Evolutionary conservation across 2,329 filamentous ascomycete species (phyloP).

Genomic region (Onygenales sp.): DNA sequence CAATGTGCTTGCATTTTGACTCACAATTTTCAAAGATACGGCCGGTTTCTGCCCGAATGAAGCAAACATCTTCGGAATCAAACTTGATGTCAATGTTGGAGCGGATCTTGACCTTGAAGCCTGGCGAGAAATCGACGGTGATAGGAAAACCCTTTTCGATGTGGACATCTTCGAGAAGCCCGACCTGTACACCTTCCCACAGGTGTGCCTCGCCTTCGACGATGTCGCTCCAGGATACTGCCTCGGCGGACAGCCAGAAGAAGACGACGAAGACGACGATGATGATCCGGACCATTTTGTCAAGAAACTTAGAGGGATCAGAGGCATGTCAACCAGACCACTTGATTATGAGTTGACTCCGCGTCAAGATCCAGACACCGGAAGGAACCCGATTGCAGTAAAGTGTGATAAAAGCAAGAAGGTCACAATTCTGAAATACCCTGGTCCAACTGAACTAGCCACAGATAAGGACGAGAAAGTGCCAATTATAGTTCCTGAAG

Average conservation of each 20-base stretch:
- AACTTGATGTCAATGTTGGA: constrained; percentile 1
- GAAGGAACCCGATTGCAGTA: not conserved
- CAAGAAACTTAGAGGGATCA: not conserved
- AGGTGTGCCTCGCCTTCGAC: not conserved
- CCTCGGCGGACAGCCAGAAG: not conserved
- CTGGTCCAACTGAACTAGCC: not conserved
- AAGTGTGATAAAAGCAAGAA: not conserved
- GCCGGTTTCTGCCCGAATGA: constrained; percentile 2
- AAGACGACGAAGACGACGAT: constrained; percentile 2
- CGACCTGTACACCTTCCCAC: constrained; percentile 4
- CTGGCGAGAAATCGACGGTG: constrained; percentile 3
- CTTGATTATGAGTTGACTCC: not conserved
- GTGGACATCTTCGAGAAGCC: constrained; percentile 2
- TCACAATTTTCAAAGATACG: constrained; percentile 2
- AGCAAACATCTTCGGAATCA: constrained; percentile 3
- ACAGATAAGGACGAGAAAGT: not conserved
- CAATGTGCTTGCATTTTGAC: not conserved
- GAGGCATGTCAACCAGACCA: not conserved
- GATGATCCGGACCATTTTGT: not conserved
- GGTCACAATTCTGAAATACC: not conserved
- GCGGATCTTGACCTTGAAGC: constrained; percentile 3
- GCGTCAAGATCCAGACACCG: constrained; percentile 1
- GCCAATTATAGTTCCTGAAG: not conserved
- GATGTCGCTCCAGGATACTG: constrained; percentile 3
- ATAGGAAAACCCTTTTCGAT: constrained; percentile 4